Percentiles rank a stretch among this genome's conserved stretches.
phyloP scores from a whole-genome alignment of 345 rosid species.

The Viola odorata region DNA sequence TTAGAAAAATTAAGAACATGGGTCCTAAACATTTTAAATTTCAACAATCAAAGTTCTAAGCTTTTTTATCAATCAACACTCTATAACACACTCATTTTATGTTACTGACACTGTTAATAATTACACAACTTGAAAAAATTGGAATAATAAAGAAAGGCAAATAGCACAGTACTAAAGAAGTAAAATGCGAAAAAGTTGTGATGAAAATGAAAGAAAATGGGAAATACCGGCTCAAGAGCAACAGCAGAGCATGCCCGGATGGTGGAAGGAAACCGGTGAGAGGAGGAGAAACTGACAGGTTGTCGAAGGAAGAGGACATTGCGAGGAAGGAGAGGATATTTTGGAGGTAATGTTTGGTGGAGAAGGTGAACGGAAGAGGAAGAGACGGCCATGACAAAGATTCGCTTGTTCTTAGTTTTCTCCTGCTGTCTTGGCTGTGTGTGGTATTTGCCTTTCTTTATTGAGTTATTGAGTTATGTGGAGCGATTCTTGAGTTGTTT shows the following conservation, averaged over 20 bases:
- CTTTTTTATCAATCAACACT: not conserved
- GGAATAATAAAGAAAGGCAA: not conserved
- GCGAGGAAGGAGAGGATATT: slow-evolving; percentile 28
- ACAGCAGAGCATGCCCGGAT: slow-evolving; percentile 34
- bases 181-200: not conserved
- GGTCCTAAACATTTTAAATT: not conserved
- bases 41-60: not conserved
- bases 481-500: too few relatives aligned
- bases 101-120: not conserved
- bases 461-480: not conserved
- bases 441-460: too few relatives aligned
- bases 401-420: not conserved
- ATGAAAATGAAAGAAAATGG: not conserved
- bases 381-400: slow-evolving; percentile 7
- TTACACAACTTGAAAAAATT: not conserved
- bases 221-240: slow-evolving; percentile 38
- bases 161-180: too few relatives aligned
- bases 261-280: slow-evolving; percentile 25
- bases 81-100: not conserved
- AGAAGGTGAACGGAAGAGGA: slow-evolving; percentile 22
- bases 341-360: slow-evolving; percentile 28
- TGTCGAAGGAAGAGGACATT: slow-evolving; percentile 16
- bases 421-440: not conserved
- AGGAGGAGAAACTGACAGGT: slow-evolving; percentile 35
- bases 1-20: not conserved